Evolutionary conservation across 2,329 filamentous ascomycete species (phyloP).

Genomic region (Fusarium drepaniforme): DNA sequence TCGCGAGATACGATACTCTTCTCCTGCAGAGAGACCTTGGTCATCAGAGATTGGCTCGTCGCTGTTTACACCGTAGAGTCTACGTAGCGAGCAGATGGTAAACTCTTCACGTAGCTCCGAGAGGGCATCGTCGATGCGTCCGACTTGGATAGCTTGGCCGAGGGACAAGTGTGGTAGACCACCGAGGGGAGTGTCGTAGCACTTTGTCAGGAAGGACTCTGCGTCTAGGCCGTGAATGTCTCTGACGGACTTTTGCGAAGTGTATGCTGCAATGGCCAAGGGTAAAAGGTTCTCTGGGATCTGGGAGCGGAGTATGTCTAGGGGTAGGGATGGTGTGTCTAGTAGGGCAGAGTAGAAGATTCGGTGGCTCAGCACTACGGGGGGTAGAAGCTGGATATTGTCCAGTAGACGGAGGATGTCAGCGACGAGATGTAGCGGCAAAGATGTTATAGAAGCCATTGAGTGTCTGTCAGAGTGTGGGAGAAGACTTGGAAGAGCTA

Average conservation of each 20-base stretch:
- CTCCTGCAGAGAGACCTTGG: slow-evolving; percentile 12
- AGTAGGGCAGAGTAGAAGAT: slow-evolving; percentile 37
- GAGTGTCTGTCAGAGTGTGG: neutral
- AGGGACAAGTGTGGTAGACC: slow-evolving; percentile 20
- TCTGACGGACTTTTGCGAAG: slow-evolving; percentile 25
- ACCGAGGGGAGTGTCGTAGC: slow-evolving; percentile 27
- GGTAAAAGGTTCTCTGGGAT: slow-evolving; percentile 27
- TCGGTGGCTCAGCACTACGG: slow-evolving; percentile 34
- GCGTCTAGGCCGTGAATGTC: slow-evolving; percentile 9
- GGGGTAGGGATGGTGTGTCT: slow-evolving; percentile 34
- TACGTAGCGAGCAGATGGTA: slow-evolving; percentile 16
- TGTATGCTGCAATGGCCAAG: slow-evolving; percentile 31
- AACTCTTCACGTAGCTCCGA: slow-evolving; percentile 18
- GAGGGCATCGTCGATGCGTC: slow-evolving; percentile 26
- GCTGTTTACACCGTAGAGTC: slow-evolving; percentile 28
- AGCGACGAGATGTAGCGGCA: slow-evolving; percentile 39
- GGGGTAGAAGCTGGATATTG: slow-evolving; percentile 30
- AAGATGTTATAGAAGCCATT: slow-evolving; percentile 36
- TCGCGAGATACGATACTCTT: slow-evolving; percentile 31
- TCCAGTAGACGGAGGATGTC: slow-evolving; percentile 36
- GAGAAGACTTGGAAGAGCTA: neutral
- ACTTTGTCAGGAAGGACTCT: slow-evolving; percentile 25
- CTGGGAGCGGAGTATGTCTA: slow-evolving; percentile 35
- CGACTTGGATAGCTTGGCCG: slow-evolving; percentile 29
- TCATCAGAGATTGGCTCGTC: slow-evolving; percentile 7